Conservation (phyloP, 1,284 basidiomycete species). For the Cystobasidium pallidum region DNA sequence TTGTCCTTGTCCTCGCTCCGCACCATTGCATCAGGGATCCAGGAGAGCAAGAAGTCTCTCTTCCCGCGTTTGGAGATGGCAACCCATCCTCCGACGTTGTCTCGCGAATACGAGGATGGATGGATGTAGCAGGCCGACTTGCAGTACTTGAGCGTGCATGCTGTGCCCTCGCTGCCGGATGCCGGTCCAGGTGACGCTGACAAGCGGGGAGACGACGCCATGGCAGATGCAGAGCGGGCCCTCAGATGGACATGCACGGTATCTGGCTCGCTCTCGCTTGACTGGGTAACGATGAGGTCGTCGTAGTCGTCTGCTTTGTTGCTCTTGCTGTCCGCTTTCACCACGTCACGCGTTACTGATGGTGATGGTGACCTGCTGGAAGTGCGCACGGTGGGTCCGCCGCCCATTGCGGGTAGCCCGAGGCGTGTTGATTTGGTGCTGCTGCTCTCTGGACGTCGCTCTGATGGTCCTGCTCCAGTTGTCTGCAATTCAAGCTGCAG, state of each 20-base stretch:
- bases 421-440: not conserved
- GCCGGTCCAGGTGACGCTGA: not conserved
- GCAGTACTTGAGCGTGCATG: constrained; percentile 68
- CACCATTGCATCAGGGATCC: constrained; percentile 79
- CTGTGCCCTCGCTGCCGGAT: not conserved
- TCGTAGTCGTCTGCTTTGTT: constrained; percentile 18
- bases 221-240: not conserved
- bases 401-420: constrained; percentile 14
- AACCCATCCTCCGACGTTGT: constrained; percentile 91
- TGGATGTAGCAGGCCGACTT: constrained; percentile 93
- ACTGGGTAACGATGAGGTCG: constrained; percentile 21
- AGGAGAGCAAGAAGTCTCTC: constrained; percentile 69
- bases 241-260: constrained; percentile 22
- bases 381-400: not conserved
- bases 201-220: not conserved
- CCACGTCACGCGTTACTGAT: constrained; percentile 13
- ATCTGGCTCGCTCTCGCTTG: constrained; percentile 41
- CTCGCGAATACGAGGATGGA: constrained; percentile 84
- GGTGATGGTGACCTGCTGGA: not conserved
- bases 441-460: not conserved
- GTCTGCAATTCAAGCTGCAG: not conserved
- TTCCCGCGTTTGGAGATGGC: constrained; percentile 74
- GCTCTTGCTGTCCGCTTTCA: not conserved
- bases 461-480: not conserved
- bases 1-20: constrained; percentile 80